phyloP scores from a whole-genome alignment of 768 basidiomycete genomes.

The Pleurotus platypus region DNA sequence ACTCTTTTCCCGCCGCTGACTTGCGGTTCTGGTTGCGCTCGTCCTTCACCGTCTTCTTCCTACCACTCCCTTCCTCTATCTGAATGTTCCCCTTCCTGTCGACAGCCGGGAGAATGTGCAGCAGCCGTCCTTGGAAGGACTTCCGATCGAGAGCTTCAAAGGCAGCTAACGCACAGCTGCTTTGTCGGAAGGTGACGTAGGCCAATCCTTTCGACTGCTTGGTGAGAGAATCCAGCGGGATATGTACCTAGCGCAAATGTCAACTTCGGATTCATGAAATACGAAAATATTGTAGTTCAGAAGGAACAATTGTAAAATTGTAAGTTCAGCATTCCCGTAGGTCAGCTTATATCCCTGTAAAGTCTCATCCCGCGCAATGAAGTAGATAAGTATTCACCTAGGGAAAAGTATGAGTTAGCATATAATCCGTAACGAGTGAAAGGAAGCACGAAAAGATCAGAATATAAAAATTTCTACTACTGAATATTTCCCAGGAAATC shows the following conservation, averaged over 20 bases:
- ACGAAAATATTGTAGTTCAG: background rate
- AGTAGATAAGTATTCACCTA: constrained; percentile 26
- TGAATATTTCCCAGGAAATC: constrained; percentile 53
- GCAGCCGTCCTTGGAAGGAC: constrained; percentile 86
- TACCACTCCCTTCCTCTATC: constrained; percentile 37
- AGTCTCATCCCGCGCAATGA: constrained; percentile 24
- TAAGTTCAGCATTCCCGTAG: constrained; percentile 32
- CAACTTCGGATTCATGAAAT: constrained; percentile 9
- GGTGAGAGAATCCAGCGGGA: constrained; percentile 40
- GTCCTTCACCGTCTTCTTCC: constrained; percentile 53
- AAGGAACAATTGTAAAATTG: constrained; percentile 6
- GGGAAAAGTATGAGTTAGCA: background rate
- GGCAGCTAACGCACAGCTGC: constrained; percentile 53
- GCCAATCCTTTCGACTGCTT: constrained; percentile 49
- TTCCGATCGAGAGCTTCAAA: constrained; percentile 76
- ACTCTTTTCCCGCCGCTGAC: constrained; percentile 67
- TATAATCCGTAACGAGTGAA: constrained; percentile 8
- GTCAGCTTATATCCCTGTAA: constrained; percentile 31
- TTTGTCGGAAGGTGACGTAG: constrained; percentile 42
- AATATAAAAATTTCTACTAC: constrained; percentile 54
- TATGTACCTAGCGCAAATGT: constrained; percentile 37
- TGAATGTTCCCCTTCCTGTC: constrained; percentile 52
- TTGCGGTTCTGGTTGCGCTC: constrained; percentile 64
- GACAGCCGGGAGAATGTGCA: constrained; percentile 88
- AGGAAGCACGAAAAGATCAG: constrained; percentile 27